These are phyloP conservation scores for Camellia lanceoleosa DNA, from an alignment of 148 eudicot genomes.

Conservation along the genomic window DNA sequence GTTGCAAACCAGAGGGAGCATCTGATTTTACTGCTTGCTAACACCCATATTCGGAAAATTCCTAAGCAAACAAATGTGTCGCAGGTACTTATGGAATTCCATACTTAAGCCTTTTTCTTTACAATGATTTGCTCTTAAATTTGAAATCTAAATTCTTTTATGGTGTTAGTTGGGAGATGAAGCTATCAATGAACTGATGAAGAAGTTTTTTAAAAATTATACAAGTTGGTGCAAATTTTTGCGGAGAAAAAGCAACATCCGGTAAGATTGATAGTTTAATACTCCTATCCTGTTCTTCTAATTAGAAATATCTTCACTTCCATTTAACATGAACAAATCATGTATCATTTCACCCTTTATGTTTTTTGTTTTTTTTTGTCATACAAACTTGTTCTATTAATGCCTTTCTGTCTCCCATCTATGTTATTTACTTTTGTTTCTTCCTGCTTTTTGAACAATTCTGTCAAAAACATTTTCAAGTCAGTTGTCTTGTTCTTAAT, in stretches of 20 bases:
- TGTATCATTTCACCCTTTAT: neutral
- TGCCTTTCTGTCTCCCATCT: neutral
- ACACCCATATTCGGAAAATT: conserved; percentile 62
- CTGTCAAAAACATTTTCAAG: neutral
- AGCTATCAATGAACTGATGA: conserved; percentile 80
- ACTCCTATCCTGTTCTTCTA: neutral
- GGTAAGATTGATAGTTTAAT: conserved; percentile 40
- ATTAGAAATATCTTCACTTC: neutral
- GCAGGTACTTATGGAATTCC: conserved; percentile 47
- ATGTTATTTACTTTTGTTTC: neutral
- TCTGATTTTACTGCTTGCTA: conserved; percentile 84
- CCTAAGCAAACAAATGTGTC: conserved; percentile 46
- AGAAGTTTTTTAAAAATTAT: conserved; percentile 89
- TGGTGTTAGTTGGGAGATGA: conserved; percentile 58
- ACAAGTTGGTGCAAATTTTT: conserved; percentile 96
- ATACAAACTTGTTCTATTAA: neutral
- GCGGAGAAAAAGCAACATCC: conserved; percentile 70
- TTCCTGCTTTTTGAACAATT: neutral
- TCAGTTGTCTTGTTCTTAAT: neutral
- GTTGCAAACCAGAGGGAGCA: conserved; percentile 93
- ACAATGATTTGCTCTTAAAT: neutral
- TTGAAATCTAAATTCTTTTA: neutral
- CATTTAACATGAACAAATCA: neutral
- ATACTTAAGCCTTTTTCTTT: neutral
- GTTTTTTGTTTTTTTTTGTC: neutral